These are phyloP conservation scores for Pseudogymnoascus sp. DNA, from an alignment of 2,329 filamentous ascomycete genomes.

Conservation along the genomic window DNA sequence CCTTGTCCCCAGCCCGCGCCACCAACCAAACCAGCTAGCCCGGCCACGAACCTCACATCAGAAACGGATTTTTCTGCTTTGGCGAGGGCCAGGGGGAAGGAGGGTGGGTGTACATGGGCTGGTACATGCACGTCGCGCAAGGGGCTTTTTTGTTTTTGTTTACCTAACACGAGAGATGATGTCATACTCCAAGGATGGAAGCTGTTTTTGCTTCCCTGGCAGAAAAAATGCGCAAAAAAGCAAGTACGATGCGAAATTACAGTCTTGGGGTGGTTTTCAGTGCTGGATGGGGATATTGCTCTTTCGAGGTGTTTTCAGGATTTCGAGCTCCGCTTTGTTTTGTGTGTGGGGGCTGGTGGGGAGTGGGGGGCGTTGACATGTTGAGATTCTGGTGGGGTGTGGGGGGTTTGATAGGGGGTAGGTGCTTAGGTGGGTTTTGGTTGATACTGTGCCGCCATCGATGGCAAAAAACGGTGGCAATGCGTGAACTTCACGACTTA, in stretches of 20 bases:
- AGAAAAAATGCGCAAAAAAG: not conserved
- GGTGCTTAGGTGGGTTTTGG: not conserved
- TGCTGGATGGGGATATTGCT: not conserved
- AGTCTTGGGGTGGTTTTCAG: not conserved
- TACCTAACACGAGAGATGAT: not conserved
- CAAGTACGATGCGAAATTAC: not conserved
- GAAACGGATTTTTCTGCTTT: not conserved
- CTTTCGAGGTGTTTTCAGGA: not conserved
- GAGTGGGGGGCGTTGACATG: constrained; percentile 1
- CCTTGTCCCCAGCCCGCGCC: not conserved
- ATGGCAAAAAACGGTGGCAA: not conserved
- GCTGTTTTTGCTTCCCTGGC: not conserved
- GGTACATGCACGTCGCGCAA: constrained; percentile 5
- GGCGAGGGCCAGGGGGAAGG: not conserved
- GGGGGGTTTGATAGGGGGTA: not conserved
- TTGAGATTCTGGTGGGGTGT: constrained; percentile 7
- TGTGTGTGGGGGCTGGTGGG: not conserved
- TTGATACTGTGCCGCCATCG: constrained; percentile 7
- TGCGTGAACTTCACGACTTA: not conserved
- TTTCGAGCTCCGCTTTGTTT: not conserved
- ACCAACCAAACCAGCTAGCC: not conserved
- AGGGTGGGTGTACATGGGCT: not conserved
- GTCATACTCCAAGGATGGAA: not conserved
- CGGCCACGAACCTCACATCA: not conserved
- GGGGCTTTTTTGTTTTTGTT: not conserved